Conservation (phyloP, 2,329 filamentous ascomycete species). For the Parafenestella ontariensis region DNA sequence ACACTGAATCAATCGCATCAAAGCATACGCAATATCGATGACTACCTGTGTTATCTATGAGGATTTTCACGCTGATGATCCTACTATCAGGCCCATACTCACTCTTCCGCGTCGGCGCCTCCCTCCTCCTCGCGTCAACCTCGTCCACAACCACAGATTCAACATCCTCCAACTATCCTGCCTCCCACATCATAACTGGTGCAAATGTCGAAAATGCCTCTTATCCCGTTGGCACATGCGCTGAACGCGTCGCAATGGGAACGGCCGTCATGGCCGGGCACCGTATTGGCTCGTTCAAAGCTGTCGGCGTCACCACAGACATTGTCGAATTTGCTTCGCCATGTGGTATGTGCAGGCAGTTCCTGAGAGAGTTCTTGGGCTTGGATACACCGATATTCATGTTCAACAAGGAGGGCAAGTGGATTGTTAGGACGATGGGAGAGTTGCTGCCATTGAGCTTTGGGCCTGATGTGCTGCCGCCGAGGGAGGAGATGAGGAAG, state of each 20-base stretch:
- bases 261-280: slow-evolving; percentile 73
- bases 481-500: slow-evolving; percentile 43
- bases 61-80: not conserved
- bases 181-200: slow-evolving; percentile 65
- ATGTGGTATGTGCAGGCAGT: slow-evolving; percentile 96
- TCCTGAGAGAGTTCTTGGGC: slow-evolving; percentile 61
- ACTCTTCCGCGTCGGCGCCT: slow-evolving; percentile 86
- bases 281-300: slow-evolving; percentile 59
- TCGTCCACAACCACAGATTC: slow-evolving; percentile 5
- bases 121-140: slow-evolving; percentile 63
- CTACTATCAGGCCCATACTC: slow-evolving; percentile 75
- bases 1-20: not conserved
- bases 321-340: slow-evolving; percentile 64
- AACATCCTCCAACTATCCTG: slow-evolving; percentile 7
- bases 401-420: slow-evolving; percentile 84
- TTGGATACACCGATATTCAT: slow-evolving; percentile 78
- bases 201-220: slow-evolving; percentile 85
- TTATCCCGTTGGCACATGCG: slow-evolving; percentile 95
- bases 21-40: not conserved
- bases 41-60: not conserved
- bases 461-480: slow-evolving; percentile 58
- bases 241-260: slow-evolving; percentile 84
- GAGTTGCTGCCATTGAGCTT: slow-evolving; percentile 64
- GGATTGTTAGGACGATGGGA: slow-evolving; percentile 71
- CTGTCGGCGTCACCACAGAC: slow-evolving; percentile 86